These are phyloP conservation scores for Delphinella strobiligena DNA, from an alignment of 2,329 filamentous ascomycete genomes.

Conservation along the genomic window DNA sequence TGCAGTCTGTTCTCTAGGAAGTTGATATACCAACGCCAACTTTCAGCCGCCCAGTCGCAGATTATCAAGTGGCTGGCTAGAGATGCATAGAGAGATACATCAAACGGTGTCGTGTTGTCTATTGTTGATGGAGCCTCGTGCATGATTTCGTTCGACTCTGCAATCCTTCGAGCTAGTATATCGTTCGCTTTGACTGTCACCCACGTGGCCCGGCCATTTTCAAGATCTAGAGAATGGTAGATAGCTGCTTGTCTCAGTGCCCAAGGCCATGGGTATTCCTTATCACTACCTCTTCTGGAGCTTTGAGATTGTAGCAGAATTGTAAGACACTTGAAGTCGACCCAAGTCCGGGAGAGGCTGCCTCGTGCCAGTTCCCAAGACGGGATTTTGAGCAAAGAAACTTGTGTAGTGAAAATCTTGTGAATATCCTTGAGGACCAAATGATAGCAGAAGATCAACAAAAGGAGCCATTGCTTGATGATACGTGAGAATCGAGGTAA, in stretches of 20 bases:
- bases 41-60: slow-evolving; percentile 26
- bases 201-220: slow-evolving; percentile 23
- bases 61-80: slow-evolving; percentile 24
- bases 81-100: slow-evolving; percentile 12
- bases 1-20: slow-evolving; percentile 23
- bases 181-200: slow-evolving; percentile 26
- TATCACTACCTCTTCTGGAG: slow-evolving; percentile 15
- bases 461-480: slow-evolving; percentile 24
- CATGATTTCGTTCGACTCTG: slow-evolving; percentile 7
- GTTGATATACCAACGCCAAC: slow-evolving; percentile 33
- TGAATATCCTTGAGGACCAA: slow-evolving; percentile 20
- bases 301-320: slow-evolving; percentile 30
- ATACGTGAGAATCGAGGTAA: slow-evolving; percentile 12
- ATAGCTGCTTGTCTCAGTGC: slow-evolving; percentile 25
- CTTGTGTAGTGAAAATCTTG: slow-evolving; percentile 27
- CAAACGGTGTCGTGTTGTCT: slow-evolving; percentile 7
- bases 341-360: slow-evolving; percentile 18
- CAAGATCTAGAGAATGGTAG: slow-evolving; percentile 28
- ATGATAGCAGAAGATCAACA: slow-evolving; percentile 27
- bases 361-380: slow-evolving; percentile 9
- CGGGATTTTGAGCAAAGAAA: slow-evolving; percentile 19
- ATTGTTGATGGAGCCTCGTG: slow-evolving; percentile 1
- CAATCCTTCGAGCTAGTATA: slow-evolving; percentile 20
- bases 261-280: slow-evolving; percentile 17
- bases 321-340: slow-evolving; percentile 24